A percentile compares a stretch with the other conserved stretches of the same genome.
Evolutionary conservation across 2,329 filamentous ascomycete species (phyloP).

Genomic region (Scortechinia acanthostroma): DNA sequence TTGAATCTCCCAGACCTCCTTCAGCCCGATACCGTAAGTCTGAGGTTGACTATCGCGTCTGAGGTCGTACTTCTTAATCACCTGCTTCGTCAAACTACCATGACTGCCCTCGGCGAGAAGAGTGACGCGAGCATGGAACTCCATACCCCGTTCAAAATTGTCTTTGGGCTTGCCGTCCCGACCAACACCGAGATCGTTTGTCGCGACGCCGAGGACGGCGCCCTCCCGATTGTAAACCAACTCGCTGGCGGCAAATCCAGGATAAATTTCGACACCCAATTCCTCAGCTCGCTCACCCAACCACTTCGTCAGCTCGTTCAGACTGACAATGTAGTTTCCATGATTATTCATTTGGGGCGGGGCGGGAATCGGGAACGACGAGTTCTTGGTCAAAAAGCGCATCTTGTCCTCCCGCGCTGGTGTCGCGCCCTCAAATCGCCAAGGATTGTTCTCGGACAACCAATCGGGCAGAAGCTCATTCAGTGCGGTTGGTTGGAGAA

Average conservation of each 20-base stretch:
- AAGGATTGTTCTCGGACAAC: conserved; percentile 81
- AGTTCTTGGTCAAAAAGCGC: conserved; percentile 83
- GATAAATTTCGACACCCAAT: conserved; percentile 88
- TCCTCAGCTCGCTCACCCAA: conserved; percentile 94
- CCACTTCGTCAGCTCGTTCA: conserved; percentile 95
- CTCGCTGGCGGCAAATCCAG: conserved; percentile 90
- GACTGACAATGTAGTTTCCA: conserved; percentile 92
- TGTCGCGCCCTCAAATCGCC: conserved; percentile 80
- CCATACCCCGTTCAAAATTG: conserved; percentile 92
- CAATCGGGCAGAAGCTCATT: conserved; percentile 90
- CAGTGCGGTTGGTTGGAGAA: conserved; percentile 81
- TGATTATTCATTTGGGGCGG: conserved; percentile 98
- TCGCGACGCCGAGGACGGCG: conserved; percentile 86
- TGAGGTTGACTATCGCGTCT: conserved; percentile 84
- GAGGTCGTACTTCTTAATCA: conserved; percentile 88
- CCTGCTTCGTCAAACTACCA: conserved; percentile 88
- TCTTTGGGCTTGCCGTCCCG: conserved; percentile 80
- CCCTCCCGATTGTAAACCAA: conserved; percentile 81
- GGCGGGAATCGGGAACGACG: conserved; percentile 72
- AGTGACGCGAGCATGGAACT: conserved; percentile 88
- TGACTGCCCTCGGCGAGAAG: conserved; percentile 93
- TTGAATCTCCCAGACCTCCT: conserved; percentile 95
- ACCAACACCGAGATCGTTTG: conserved; percentile 83
- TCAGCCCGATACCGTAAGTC: conserved; percentile 88
- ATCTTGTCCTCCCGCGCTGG: conserved; percentile 79